Base-by-base conservation (phyloP, 2,329 filamentous ascomycete species). In the Aureobasidium lini region DNA sequence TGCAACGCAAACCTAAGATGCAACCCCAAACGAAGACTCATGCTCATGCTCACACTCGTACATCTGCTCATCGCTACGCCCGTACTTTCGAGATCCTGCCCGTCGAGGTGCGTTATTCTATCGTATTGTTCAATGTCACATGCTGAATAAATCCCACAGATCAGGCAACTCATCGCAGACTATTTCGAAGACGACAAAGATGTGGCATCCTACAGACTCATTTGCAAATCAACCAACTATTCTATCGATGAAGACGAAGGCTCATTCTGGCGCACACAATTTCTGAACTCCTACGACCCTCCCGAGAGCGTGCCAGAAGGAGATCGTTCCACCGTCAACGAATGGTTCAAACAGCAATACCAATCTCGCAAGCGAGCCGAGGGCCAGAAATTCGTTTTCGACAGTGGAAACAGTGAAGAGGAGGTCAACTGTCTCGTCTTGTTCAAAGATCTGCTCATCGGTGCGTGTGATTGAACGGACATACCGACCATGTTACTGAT, bases 241-340 rank as follows among this genome's bases (percentile, higher is more conserved):
- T 72, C 76, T 6, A 66, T 81, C 57, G 70, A 76, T 32, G 71
- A 68, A 5, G 71, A 75, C 43, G 64, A 70, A 9, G 59, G 64
- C 28, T 75, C 73, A 6, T 77, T 81, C 65, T 83, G 80, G 80
- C 74, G 76, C 37, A 62, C 66, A 39, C 72, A 69, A 16, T 82
- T 79, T 63, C 65, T 70, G 13, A 59, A 68, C 23, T 68, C 60
- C 29, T 83, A 75, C 62, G 79, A 80, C 34, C 60, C 64, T 23
- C 37, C 46, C 32, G n/a, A 50, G 62, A 7, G 61, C 4, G 37
- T 61, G 0, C 61, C 42, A 6, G 8, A 29, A 36, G 37, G 34
- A 10, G 40, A 63, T 50, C 56, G 48, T 29, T 43, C 67, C 46
- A 52, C 56, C 57, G 46, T 59, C 57, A 71, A 72, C 56, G 49